Base-by-base conservation (phyloP, 139 green algal genomes). In the Ettlia oleoabundans region DNA sequence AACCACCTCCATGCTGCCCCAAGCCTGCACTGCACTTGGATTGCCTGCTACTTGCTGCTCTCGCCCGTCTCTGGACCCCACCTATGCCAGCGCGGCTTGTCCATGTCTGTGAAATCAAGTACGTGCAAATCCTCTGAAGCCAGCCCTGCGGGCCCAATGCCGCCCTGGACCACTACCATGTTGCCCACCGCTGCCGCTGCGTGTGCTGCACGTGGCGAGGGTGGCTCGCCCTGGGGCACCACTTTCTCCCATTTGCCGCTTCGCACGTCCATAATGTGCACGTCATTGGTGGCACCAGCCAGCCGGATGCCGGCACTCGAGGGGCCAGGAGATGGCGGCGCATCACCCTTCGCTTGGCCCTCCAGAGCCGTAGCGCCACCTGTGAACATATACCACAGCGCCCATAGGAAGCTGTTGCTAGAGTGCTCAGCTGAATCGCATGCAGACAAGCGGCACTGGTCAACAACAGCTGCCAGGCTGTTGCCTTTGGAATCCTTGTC, bases 121-220 rank as follows among this genome's bases (percentile, higher is more conserved):
- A 99, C 97, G 90, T 99, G 96, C 65, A 99, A 87, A 89, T 99
- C 97, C 63, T 98, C 96, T 0, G 92, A 93, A 0, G 97, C 96
- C 19, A 99, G 88, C 3, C 97, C 97, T 22, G 93, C 93, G 28
- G 97, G 97, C 1, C 97, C 96, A 64, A 98, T 98, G 33, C 97
- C 95, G 32, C 96, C 97, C 91, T 99, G 94, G 19, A 91, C 41
- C 7, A 99, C 97, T 2, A 99, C 93, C 96, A 99, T 99, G 82
- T 94, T 98, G 73, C 97, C 97, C 21, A 99, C 97, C 21, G 97
- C 96, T n/a, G 96, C 98, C 22, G 95, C 96, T 52, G 96, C 96
- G 80, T 99, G 97, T 4, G 97, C 97, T 52, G 97, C 97, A 15
- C 97, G 87, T 0, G 97, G 95, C 24, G 93, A 97, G 0, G 97